Evolutionary conservation across 2,329 filamentous ascomycete genomes (phyloP), one percentile per base, ranked within the genome.

Genomic region (Penicillium glabrum): DNA sequence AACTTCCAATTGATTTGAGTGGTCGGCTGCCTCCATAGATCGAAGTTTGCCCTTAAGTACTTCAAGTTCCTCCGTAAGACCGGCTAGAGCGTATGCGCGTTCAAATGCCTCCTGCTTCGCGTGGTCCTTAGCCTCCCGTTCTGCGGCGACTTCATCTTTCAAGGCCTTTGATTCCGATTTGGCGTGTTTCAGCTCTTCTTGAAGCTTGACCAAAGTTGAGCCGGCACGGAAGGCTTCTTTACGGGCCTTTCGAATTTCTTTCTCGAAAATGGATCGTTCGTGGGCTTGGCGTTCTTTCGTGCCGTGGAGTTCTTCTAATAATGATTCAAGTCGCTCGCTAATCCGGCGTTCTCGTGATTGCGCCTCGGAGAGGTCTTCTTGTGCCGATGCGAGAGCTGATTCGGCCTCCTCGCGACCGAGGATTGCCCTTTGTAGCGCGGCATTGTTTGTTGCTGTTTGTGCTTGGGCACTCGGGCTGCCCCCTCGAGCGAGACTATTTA

Each of bases 211-310:
- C 26, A 85, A 61, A 2, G 75, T 74, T 1, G 83, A 83, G 7
- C 81, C 80, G 7, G 82, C 79, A 50, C 82, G 83, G 65, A 84
- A 85, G 1, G 82, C 82, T 63, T 85, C 83, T 67, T 85, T 86
- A 19, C 81, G 75, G 41, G 80, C 75, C 51, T 79, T 79, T 45
- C 82, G 74, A 31, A 85, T 76, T 64, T 86, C 83, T 60, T 84
- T 85, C 61, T 85, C 82, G 60, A 83, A 85, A 7, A 83, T 67
- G 2, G 72, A 64, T 59, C 78, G 70, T 61, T 80, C 77, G 53
- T 80, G 75, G 13, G 69, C 70, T 58, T 82, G 77, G 37, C 81
- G 75, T 61, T 81, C 79, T 65, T 84, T 84, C 14, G 78, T 73
- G 11, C 75, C 72, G 33, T 80, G 76, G 35, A 82, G 69, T 63